These are phyloP conservation scores for Diaporthe humulicola DNA, from an alignment of 2,329 filamentous ascomycete species.

Conservation along the genomic window DNA sequence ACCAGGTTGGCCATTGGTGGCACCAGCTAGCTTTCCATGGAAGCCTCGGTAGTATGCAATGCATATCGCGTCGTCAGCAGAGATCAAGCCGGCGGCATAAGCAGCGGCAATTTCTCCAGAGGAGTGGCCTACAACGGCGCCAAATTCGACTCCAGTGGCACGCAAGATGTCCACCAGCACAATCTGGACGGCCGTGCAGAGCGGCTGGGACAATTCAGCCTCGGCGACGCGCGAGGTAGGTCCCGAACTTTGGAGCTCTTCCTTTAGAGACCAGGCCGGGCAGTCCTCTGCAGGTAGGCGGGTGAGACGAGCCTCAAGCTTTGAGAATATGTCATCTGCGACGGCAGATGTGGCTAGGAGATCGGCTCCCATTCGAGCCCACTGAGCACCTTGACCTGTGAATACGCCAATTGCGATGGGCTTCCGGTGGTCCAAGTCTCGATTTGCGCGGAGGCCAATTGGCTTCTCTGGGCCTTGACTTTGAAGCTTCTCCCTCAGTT, in stretches of 20 bases:
- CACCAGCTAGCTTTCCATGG: neutral
- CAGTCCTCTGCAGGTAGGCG: neutral
- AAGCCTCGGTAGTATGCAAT: constrained; percentile 44
- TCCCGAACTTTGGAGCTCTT: constrained; percentile 10
- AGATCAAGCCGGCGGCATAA: constrained; percentile 18
- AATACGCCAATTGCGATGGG: neutral
- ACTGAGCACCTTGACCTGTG: constrained; percentile 35
- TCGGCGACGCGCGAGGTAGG: constrained; percentile 32
- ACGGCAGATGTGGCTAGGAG: constrained; percentile 42
- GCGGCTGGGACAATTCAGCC: constrained; percentile 40
- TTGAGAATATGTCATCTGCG: neutral
- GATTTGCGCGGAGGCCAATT: neutral
- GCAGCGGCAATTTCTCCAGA: constrained; percentile 40
- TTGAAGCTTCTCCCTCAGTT: neutral
- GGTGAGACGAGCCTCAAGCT: neutral
- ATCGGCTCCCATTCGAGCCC: constrained; percentile 32
- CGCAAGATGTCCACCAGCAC: constrained; percentile 51
- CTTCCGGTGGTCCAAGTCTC: neutral
- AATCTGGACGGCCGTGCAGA: constrained; percentile 54
- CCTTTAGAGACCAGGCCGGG: constrained; percentile 30
- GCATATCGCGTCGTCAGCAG: constrained; percentile 42
- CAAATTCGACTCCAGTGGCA: constrained; percentile 42
- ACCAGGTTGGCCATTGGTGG: neutral
- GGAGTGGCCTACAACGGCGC: constrained; percentile 46
- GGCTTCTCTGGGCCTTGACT: neutral